A percentile compares a stretch with the other conserved stretches of the same genome.
Conservation (phyloP, 2,329 filamentous ascomycete genomes). For the Ascochyta koolunga region DNA sequence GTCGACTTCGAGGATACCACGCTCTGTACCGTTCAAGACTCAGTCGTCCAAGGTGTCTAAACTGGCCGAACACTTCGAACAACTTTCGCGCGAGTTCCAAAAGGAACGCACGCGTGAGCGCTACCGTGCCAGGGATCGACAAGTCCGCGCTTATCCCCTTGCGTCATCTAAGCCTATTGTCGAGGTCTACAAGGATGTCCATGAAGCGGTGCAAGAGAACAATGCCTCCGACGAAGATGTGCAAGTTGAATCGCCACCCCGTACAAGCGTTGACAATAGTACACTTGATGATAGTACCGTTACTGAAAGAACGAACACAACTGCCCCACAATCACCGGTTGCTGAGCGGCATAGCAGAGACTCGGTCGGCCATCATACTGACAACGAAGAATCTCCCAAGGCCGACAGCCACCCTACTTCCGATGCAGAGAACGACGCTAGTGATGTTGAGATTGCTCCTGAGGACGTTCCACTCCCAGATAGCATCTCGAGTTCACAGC, state of each 20-base stretch:
- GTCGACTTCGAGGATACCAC: conserved; percentile 74
- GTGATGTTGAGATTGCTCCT: conserved; percentile 74
- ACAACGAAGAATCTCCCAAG: conserved; percentile 33
- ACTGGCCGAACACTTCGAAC: conserved; percentile 95
- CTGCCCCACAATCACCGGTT: conserved; percentile 42
- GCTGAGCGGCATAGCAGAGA: conserved; percentile 37
- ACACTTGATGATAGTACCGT: conserved; percentile 44
- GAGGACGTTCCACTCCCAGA: conserved; percentile 71
- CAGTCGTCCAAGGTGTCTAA: conserved; percentile 82
- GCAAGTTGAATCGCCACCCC: conserved; percentile 39
- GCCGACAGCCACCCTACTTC: conserved; percentile 53
- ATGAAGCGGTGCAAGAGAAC: conserved; percentile 87
- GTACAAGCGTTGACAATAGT: conserved; percentile 45
- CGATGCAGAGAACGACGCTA: conserved; percentile 59
- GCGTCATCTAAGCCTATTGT: conserved; percentile 95
- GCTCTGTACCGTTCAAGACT: conserved; percentile 75
- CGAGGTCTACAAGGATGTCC: conserved; percentile 91
- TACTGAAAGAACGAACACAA: conserved; percentile 44
- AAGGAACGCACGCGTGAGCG: conserved; percentile 89
- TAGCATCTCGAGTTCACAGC: conserved; percentile 62
- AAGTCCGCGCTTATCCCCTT: conserved; percentile 83
- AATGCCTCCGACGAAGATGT: conserved; percentile 70
- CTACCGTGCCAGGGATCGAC: conserved; percentile 76
- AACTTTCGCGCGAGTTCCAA: conserved; percentile 94
- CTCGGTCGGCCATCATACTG: conserved; percentile 18